Conservation (phyloP, 2,329 filamentous ascomycete species). For the Alternaria sp. region DNA sequence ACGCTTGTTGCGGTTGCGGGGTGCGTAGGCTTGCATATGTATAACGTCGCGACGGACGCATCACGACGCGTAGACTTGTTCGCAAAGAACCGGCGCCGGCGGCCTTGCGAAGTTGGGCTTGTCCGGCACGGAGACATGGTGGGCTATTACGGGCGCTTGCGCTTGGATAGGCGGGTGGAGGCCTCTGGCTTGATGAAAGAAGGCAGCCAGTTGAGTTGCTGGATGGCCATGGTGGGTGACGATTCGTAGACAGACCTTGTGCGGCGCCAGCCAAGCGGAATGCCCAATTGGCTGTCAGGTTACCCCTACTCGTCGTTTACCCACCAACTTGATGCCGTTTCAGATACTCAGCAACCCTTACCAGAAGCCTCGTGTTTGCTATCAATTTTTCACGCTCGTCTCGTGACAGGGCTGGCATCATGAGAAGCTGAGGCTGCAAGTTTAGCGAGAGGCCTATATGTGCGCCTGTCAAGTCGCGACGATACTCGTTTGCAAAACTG, state of each 20-base stretch:
- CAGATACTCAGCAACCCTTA: slow-evolving; percentile 25
- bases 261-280: slow-evolving; percentile 32
- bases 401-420: slow-evolving; percentile 23
- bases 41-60: slow-evolving; percentile 36
- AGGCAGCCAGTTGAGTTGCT: slow-evolving; percentile 41
- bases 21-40: slow-evolving; percentile 42
- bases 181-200: slow-evolving; percentile 30
- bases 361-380: slow-evolving; percentile 19
- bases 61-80: slow-evolving; percentile 30
- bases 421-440: slow-evolving; percentile 34
- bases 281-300: slow-evolving; percentile 34
- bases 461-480: slow-evolving; percentile 14
- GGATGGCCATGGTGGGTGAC: slow-evolving; percentile 34
- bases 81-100: slow-evolving; percentile 28
- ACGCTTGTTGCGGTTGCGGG: slow-evolving; percentile 33
- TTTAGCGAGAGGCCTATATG: slow-evolving; percentile 25
- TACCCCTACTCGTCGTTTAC: slow-evolving; percentile 30
- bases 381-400: slow-evolving; percentile 19
- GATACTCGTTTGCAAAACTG: slow-evolving; percentile 17
- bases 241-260: slow-evolving; percentile 45
- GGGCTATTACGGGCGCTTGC: slow-evolving; percentile 46
- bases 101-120: slow-evolving; percentile 35
- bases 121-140: slow-evolving; percentile 37
- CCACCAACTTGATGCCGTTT: slow-evolving; percentile 37
- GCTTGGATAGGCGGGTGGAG: slow-evolving; percentile 42